These are phyloP conservation scores for Pleurotus salmoneostramineus DNA, from an alignment of 768 basidiomycete genomes.

Conservation along the genomic window DNA sequence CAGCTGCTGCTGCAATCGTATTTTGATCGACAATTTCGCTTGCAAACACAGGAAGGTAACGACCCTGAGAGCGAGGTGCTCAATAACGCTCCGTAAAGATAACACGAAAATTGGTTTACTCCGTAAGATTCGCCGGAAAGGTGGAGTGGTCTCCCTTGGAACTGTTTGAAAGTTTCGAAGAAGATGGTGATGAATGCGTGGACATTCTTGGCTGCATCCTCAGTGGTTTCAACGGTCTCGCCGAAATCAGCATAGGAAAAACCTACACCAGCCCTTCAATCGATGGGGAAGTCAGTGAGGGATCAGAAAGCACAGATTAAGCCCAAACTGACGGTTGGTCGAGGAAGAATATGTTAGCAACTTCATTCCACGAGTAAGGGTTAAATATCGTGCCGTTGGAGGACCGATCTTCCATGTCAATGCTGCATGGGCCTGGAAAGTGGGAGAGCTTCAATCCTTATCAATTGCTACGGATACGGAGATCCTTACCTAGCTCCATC, in stretches of 20 bases:
- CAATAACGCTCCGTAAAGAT: conserved; percentile 13
- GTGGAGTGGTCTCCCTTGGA: conserved; percentile 64
- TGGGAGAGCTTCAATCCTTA: neutral
- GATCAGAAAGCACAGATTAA: neutral
- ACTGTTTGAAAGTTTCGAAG: conserved; percentile 75
- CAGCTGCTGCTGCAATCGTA: conserved; percentile 42
- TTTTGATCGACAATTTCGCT: conserved; percentile 76
- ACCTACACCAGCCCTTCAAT: conserved; percentile 59
- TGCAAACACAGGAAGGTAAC: conserved; percentile 72
- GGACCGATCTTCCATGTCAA: conserved; percentile 54
- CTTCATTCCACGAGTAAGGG: conserved; percentile 61
- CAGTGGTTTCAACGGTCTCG: conserved; percentile 68
- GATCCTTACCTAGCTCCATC: conserved; percentile 64
- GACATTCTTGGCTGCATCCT: conserved; percentile 76
- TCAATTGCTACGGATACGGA: neutral
- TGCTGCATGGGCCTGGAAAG: conserved; percentile 35
- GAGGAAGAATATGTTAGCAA: conserved; percentile 68
- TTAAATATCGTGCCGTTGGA: conserved; percentile 61
- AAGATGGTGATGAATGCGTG: conserved; percentile 76
- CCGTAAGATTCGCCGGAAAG: conserved; percentile 80
- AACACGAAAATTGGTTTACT: conserved; percentile 29
- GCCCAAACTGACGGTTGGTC: conserved; percentile 49
- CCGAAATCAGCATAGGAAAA: conserved; percentile 71
- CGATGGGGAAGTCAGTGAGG: neutral
- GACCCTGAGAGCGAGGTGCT: conserved; percentile 36